Percentiles rank a stretch among this genome's conserved stretches.
Evolutionary conservation across 2,329 filamentous ascomycete species (phyloP).

Genomic region (Teratosphaeria viscida): DNA sequence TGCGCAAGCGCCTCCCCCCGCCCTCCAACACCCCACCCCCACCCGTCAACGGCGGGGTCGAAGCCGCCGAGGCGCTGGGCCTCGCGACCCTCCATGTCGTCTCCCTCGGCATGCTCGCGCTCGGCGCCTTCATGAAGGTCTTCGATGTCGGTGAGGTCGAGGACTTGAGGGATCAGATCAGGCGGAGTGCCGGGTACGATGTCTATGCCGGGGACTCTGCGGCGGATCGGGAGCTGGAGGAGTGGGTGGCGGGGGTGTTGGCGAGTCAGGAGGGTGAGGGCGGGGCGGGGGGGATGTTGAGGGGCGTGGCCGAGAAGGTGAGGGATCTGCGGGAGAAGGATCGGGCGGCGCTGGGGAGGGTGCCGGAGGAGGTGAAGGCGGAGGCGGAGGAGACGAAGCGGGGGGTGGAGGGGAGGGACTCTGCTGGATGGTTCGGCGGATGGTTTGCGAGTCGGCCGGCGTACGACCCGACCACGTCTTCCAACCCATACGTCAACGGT

Average conservation of each 20-base stretch:
- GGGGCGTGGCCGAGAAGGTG: neutral
- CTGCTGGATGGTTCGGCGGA: neutral
- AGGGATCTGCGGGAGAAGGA: conserved; percentile 1
- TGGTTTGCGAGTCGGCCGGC: neutral
- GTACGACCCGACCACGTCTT: neutral
- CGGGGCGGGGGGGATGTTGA: neutral
- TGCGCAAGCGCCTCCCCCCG: conserved; percentile 50
- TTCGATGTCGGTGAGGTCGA: conserved; percentile 54
- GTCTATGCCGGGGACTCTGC: conserved; percentile 45
- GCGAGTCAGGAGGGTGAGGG: neutral
- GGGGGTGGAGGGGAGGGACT: neutral
- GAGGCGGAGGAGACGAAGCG: neutral
- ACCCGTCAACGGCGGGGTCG: conserved; percentile 45
- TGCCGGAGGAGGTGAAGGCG: neutral
- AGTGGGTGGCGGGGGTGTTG: conserved; percentile 28
- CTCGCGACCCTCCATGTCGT: conserved; percentile 79
- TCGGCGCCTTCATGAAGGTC: conserved; percentile 64
- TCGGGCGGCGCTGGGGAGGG: neutral
- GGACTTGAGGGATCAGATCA: conserved; percentile 50
- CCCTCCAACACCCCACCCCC: conserved; percentile 47
- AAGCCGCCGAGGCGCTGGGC: conserved; percentile 74
- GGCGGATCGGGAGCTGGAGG: conserved; percentile 44
- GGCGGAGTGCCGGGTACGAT: conserved; percentile 47
- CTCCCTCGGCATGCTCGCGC: conserved; percentile 62
- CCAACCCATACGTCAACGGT: conserved; percentile 1